Conservation (phyloP, 2,329 filamentous ascomycete genomes). For the Hawksworthiomyces lignivorus region DNA sequence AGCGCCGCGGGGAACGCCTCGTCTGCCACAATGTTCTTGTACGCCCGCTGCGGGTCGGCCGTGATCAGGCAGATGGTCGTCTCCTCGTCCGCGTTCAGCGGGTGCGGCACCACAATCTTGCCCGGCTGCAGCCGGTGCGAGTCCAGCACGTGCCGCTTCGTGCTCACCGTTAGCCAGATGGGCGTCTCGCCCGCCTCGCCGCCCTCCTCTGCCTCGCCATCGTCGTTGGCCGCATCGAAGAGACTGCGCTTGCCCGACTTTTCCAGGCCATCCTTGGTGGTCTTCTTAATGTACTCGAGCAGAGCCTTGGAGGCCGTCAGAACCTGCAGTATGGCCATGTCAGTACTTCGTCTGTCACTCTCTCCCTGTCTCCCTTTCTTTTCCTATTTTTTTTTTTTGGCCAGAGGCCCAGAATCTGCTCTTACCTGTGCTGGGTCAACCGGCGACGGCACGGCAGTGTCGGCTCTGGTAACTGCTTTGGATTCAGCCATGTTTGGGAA, state of each 20-base stretch:
- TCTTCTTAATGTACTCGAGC: conserved; percentile 52
- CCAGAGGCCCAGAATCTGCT: too few species aligned
- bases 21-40: conserved; percentile 80
- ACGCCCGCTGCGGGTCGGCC: conserved; percentile 70
- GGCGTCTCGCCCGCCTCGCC: conserved; percentile 38
- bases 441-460: conserved; percentile 7
- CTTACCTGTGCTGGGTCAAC: conserved; percentile 14
- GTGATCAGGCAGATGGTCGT: conserved; percentile 73
- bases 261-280: conserved; percentile 38
- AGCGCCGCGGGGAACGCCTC: conserved; percentile 62
- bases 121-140: conserved; percentile 73
- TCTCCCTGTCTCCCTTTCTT: neutral
- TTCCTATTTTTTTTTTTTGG: neutral
- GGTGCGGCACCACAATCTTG: conserved; percentile 72
- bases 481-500: conserved; percentile 10
- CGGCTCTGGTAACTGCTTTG: conserved; percentile 8
- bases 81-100: conserved; percentile 59
- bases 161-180: conserved; percentile 56
- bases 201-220: conserved; percentile 27
- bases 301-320: conserved; percentile 58
- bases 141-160: conserved; percentile 61
- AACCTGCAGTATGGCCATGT: too few species aligned
- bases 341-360: too few species aligned
- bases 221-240: conserved; percentile 36
- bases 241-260: conserved; percentile 48